Percentiles rank a stretch among this genome's conserved stretches.
Evolutionary conservation across 371 early-diverging fungal species (phyloP).

Genomic region (Circinella minor): DNA sequence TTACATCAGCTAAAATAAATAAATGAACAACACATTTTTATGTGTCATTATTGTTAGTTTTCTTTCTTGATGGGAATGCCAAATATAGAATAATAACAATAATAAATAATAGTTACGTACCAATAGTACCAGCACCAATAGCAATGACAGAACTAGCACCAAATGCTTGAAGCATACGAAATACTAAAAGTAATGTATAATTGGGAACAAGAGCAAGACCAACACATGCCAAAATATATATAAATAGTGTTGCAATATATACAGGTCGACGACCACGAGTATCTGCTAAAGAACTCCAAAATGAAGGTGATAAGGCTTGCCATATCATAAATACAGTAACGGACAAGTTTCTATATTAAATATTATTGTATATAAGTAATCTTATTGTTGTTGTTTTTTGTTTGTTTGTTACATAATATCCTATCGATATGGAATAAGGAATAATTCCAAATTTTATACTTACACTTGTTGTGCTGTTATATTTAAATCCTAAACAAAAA

Average conservation of each 20-base stretch:
- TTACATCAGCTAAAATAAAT: slow-evolving; percentile 19
- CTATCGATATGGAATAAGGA: too few species aligned
- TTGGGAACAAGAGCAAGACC: slow-evolving; percentile 59
- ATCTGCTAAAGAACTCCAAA: slow-evolving; percentile 77
- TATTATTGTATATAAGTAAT: too few species aligned
- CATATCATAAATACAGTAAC: slow-evolving; percentile 50
- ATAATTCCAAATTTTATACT: not conserved
- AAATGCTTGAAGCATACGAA: slow-evolving; percentile 70
- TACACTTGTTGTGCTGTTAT: slow-evolving; percentile 26
- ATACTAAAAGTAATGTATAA: slow-evolving; percentile 53
- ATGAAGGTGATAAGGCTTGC: slow-evolving; percentile 49
- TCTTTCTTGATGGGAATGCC: too few species aligned
- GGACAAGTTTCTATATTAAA: slow-evolving; percentile 29
- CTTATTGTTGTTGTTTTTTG: too few species aligned
- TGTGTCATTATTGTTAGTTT: too few species aligned
- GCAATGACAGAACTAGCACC: slow-evolving; percentile 71
- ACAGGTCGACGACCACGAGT: slow-evolving; percentile 67
- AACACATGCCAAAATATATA: slow-evolving; percentile 62
- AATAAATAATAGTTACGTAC: slow-evolving; percentile 24
- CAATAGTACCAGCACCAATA: slow-evolving; percentile 71
- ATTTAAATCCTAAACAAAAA: slow-evolving; percentile 12
- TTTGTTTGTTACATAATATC: too few species aligned
- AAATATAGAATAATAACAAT: not conserved
- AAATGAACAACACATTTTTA: too few species aligned
- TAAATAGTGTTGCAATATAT: slow-evolving; percentile 59